phyloP scores from a whole-genome alignment of 108 stramenopile genomes.

The Chaetoceros muelleri region DNA sequence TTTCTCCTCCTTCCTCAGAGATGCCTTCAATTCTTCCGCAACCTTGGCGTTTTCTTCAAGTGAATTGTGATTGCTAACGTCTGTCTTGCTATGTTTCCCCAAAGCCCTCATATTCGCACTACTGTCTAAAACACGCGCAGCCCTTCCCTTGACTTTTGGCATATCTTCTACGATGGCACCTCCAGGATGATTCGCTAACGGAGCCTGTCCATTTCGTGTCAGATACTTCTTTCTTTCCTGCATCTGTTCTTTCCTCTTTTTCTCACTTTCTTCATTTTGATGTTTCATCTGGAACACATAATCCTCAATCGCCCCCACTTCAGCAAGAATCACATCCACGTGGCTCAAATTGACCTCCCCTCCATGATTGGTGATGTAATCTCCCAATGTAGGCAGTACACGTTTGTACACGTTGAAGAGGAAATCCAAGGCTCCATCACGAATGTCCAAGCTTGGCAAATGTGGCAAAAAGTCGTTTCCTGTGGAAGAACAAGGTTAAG shows the following conservation, averaged over 20 bases:
- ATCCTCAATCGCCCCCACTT: conserved; percentile 95
- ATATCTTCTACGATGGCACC: conserved; percentile 11
- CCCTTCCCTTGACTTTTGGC: conserved; percentile 44
- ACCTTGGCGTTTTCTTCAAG: conserved; percentile 11
- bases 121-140: conserved; percentile 55
- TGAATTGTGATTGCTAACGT: too few relatives aligned
- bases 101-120: conserved; percentile 1
- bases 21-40: conserved; percentile 32
- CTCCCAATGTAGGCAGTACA: conserved; percentile 81
- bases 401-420: conserved; percentile 87
- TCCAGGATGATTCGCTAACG: conserved; percentile 23
- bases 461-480: conserved; percentile 69
- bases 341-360: conserved; percentile 83
- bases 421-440: conserved; percentile 87
- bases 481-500: background rate
- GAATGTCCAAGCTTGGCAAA: conserved; percentile 89
- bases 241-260: conserved; percentile 33
- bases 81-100: too few relatives aligned
- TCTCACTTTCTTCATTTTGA: conserved; percentile 64
- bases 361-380: conserved; percentile 91
- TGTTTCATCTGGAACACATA: conserved; percentile 90
- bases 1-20: conserved; percentile 20
- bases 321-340: conserved; percentile 88
- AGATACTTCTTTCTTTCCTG: conserved; percentile 30
- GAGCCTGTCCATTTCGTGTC: conserved; percentile 29